Evolutionary conservation across 306 rosid genomes (phyloP).

Genomic region (Styphnolobium japonicum): DNA sequence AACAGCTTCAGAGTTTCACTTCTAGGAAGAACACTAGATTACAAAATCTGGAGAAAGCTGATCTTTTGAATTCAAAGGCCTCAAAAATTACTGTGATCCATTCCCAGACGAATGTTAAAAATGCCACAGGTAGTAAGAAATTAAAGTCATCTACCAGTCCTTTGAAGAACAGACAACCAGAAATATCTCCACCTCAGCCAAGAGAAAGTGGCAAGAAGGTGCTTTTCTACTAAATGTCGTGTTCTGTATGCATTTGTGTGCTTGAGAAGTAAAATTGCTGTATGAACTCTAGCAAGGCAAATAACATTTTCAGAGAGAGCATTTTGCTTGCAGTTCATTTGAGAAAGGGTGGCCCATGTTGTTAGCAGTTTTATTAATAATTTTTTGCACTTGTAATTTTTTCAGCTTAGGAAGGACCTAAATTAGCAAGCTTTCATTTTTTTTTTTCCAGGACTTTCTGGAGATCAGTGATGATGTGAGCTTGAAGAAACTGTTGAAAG

Average conservation of each 20-base stretch:
- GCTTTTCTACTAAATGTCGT: not conserved
- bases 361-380: not conserved
- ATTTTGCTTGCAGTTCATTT: not conserved
- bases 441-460: conserved; percentile 46
- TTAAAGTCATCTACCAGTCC: conserved; percentile 32
- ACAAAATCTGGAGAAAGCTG: conserved; percentile 38
- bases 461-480: conserved; percentile 64
- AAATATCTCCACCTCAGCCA: conserved; percentile 29
- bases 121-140: conserved; percentile 32
- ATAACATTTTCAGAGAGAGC: not conserved
- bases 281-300: not conserved
- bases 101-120: conserved; percentile 24
- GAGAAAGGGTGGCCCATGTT: not conserved
- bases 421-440: not conserved
- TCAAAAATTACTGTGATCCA: conserved; percentile 26
- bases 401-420: not conserved
- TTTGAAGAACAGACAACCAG: conserved; percentile 45
- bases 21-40: conserved; percentile 25
- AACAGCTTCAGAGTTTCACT: conserved; percentile 30
- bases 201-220: conserved; percentile 51
- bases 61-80: conserved; percentile 37
- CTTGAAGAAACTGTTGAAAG: conserved; percentile 71
- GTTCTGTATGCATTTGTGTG: not conserved
- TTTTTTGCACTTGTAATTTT: not conserved
- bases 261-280: not conserved